Evolutionary conservation across 495 filamentous ascomycete species (phyloP).

Genomic region (Trichoderma erinaceum): DNA sequence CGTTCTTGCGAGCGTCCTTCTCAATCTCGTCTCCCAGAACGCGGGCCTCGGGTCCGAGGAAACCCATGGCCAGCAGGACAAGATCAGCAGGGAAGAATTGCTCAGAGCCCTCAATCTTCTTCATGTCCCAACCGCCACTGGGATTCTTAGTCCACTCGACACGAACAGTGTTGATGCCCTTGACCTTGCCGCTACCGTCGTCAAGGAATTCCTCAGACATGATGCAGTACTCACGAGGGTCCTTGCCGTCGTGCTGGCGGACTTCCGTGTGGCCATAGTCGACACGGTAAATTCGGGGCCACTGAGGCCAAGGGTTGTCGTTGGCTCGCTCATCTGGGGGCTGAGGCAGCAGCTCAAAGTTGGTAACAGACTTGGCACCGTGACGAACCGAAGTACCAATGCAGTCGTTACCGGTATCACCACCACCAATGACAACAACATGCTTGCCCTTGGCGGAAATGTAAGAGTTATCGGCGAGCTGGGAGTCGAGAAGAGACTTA

Average conservation of each 20-base stretch:
- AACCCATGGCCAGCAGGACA: slow-evolving; percentile 96
- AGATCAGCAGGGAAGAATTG: slow-evolving; percentile 97
- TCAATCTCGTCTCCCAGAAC: slow-evolving; percentile 82
- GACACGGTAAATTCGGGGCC: slow-evolving; percentile 96
- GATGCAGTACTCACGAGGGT: slow-evolving; percentile 97
- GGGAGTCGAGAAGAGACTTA: slow-evolving; percentile 94
- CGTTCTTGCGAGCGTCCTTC: slow-evolving; percentile 90
- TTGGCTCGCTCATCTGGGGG: slow-evolving; percentile 88
- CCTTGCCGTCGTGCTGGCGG: slow-evolving; percentile 94
- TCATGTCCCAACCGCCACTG: slow-evolving; percentile 97
- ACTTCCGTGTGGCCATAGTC: slow-evolving; percentile 98
- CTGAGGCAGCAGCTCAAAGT: slow-evolving; percentile 96
- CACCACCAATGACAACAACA: slow-evolving; percentile 96
- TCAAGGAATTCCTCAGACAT: slow-evolving; percentile 98
- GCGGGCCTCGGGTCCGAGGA: slow-evolving; percentile 91
- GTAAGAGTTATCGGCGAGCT: slow-evolving; percentile 78
- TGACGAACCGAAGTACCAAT: slow-evolving; percentile 98
- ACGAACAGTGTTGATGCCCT: slow-evolving; percentile 94
- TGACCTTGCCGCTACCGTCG: slow-evolving; percentile 81
- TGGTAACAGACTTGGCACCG: slow-evolving; percentile 91
- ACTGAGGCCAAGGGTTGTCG: slow-evolving; percentile 99
- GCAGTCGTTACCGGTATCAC: slow-evolving; percentile 98
- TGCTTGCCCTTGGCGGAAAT: slow-evolving; percentile 97
- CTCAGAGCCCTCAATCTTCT: slow-evolving; percentile 89
- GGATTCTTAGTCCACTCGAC: slow-evolving; percentile 94